Evolutionary conservation across 805 yeast genomes (phyloP), one percentile per base, ranked within the genome.

Genomic region (Zygotorulaspora sp.): DNA sequence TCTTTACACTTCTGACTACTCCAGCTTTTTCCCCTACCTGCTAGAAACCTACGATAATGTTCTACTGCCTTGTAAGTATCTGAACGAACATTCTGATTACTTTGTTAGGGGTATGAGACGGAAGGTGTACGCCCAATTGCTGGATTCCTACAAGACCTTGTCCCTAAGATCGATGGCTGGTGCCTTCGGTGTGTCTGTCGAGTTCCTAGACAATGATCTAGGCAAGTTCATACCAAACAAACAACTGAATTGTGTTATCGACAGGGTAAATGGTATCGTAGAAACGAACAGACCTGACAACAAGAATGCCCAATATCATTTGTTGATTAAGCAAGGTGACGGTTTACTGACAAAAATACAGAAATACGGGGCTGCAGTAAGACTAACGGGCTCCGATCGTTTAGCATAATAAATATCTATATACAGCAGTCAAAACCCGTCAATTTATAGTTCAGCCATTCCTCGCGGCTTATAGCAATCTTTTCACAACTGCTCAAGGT

Each of bases 271-370:
- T 62, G 97, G 95, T 10, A 86, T 92, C 44, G 85, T 92, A 47
- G 94, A 86, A 61, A 92, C 98, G 12, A 92, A 88, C 64, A 75
- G 97, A 50, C 96, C 97, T 2, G 98, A 92, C 62, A 88, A 83
- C 67, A 92, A 92, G 66, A 90, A 92, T 59, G 83, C 86, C 40
- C 97, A 90, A 66, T 92, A 89, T 63, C 95, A 88, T 59, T 63
- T 71, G 46, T 73, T 92, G 55, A 80, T 92, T 54, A 88, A 86
- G 63, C 94, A 83, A 59, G 97, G 98, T 46, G 98, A 92, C 58
- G 78, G 80, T 2, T 71, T 92, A 53, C 76, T 92, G 60, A 90
- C 98, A 12, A 92, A 90, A 63, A 73, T 92, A 57, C 98, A 92
- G 63, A 92, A 89, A 63, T 92, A 90, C 53, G 95, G 96, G 32